Base-by-base conservation (phyloP, 345 rosid species). In the Melaleuca alternifolia region DNA sequence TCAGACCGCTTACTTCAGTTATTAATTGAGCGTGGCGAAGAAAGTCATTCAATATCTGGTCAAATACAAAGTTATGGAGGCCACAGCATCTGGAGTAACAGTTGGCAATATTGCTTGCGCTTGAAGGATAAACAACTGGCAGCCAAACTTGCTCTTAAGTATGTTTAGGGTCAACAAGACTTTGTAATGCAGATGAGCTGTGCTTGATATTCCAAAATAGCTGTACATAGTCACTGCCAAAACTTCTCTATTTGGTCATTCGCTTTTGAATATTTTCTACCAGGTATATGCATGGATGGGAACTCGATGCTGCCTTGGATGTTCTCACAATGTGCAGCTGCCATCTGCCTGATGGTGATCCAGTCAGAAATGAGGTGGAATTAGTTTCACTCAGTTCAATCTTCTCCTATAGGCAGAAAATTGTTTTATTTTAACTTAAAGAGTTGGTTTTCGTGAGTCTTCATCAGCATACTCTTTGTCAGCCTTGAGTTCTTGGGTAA, bases 261-360 rank as follows among this genome's bases (percentile, higher is more conserved):
- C 4, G 7, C 24, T 6, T 71, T 71, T 18, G 48, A 71, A 37
- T 24, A 46, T 84, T 75, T 84, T 84, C 50, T 84, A 83, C 61
- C 92, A 96, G 99, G 96, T 94, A 95, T 89, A 92, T 97, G 94
- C 92, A 93, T 89, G 88, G 94, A 82, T 97, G 99, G 99, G 99
- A 96, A 90, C 98, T 95, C 77, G 92, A 95, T 89, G 96, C 97
- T 50, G 99, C 97, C 61, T 88, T 97, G 89, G 98, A 97, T 89
- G 97, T 96, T 89, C 98, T 96, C 87, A 96, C 99, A 83, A 97
- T 97, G 99, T 97, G 99, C 93, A 90, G 99, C 89, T 97, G 98
- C 88, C 99, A 97, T 92, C 93, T 96, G 85, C 88, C 91, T 85
- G 92, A 92, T 85, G 89, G 89, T 18, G 95, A 97, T 90, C 94